These are phyloP conservation scores for Pythium myriotylum DNA, from an alignment of 352 stramenopile species.

Conservation along the genomic window DNA sequence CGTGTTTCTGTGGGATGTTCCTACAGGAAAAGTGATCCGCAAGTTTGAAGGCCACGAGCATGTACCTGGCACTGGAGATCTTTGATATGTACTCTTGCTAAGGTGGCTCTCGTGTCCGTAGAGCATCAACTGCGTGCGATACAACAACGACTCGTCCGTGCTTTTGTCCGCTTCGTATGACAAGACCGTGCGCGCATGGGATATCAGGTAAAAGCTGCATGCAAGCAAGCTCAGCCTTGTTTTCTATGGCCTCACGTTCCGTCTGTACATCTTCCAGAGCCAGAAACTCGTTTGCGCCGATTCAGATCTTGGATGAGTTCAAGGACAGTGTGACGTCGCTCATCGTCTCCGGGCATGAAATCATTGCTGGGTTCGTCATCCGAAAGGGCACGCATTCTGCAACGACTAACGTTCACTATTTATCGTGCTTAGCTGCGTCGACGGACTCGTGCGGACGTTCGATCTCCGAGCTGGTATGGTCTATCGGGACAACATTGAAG, in stretches of 20 bases:
- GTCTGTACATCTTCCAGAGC: slow-evolving; percentile 54
- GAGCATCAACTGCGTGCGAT: slow-evolving; percentile 86
- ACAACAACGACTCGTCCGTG: slow-evolving; percentile 80
- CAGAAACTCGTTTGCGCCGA: slow-evolving; percentile 72
- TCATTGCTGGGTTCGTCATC: slow-evolving; percentile 69
- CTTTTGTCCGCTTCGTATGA: slow-evolving; percentile 88
- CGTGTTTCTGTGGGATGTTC: slow-evolving; percentile 90
- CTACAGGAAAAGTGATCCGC: slow-evolving; percentile 82
- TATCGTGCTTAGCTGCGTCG: slow-evolving; percentile 88
- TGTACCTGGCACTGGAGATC: too few relatives aligned
- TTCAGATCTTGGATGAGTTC: slow-evolving; percentile 88
- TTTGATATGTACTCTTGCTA: background rate
- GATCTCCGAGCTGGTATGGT: slow-evolving; percentile 76
- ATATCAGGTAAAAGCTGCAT: too few relatives aligned
- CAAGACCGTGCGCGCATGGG: slow-evolving; percentile 82
- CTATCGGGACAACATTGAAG: slow-evolving; percentile 73
- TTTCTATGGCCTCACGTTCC: too few relatives aligned
- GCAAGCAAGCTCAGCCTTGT: too few relatives aligned
- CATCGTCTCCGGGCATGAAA: slow-evolving; percentile 70
- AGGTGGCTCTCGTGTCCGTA: slow-evolving; percentile 22
- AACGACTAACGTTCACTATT: too few relatives aligned
- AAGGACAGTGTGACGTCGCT: slow-evolving; percentile 90
- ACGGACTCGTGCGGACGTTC: slow-evolving; percentile 84
- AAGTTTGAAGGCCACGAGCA: slow-evolving; percentile 86
- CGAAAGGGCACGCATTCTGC: background rate